Conservation (phyloP, 371 early-diverging fungal genomes). For the Syncephalis plumigaleata region DNA sequence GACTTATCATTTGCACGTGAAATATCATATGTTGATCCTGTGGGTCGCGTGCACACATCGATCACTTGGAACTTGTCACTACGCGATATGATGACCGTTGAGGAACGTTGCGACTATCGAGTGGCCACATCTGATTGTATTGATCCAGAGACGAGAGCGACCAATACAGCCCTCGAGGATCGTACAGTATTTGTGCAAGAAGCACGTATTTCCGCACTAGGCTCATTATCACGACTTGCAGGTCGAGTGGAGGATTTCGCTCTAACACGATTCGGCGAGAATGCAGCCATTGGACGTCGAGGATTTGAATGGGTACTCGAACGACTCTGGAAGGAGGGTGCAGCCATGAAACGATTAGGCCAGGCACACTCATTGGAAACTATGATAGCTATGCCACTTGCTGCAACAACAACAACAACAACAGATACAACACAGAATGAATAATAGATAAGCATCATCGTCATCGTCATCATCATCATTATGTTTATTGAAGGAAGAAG, state of each 20-base stretch:
- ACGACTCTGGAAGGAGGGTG: slow-evolving; percentile 10
- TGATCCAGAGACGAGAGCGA: slow-evolving; percentile 2
- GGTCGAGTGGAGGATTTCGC: slow-evolving; percentile 75
- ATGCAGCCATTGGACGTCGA: slow-evolving; percentile 58
- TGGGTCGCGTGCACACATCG: slow-evolving; percentile 42
- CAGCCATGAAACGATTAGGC: background rate
- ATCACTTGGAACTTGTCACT: slow-evolving; percentile 54
- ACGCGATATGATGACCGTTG: slow-evolving; percentile 57
- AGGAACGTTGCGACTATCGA: slow-evolving; percentile 62
- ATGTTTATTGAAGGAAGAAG: too few species aligned
- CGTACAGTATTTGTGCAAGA: slow-evolving; percentile 58
- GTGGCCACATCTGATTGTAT: slow-evolving; percentile 20
- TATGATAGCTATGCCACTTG: too few species aligned
- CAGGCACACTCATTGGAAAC: too few species aligned
- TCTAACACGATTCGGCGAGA: slow-evolving; percentile 68
- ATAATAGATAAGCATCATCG: too few species aligned
- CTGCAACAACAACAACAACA: too few species aligned
- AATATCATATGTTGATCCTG: slow-evolving; percentile 67
- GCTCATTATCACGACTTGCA: slow-evolving; percentile 52
- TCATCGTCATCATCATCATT: too few species aligned
- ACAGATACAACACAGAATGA: too few species aligned
- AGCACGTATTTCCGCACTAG: slow-evolving; percentile 63
- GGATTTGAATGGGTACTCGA: slow-evolving; percentile 58
- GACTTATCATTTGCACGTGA: slow-evolving; percentile 73
- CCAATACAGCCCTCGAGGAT: too few species aligned